phyloP scores from a whole-genome alignment of 2,329 filamentous ascomycete species.

The Cladosporium sp. region DNA sequence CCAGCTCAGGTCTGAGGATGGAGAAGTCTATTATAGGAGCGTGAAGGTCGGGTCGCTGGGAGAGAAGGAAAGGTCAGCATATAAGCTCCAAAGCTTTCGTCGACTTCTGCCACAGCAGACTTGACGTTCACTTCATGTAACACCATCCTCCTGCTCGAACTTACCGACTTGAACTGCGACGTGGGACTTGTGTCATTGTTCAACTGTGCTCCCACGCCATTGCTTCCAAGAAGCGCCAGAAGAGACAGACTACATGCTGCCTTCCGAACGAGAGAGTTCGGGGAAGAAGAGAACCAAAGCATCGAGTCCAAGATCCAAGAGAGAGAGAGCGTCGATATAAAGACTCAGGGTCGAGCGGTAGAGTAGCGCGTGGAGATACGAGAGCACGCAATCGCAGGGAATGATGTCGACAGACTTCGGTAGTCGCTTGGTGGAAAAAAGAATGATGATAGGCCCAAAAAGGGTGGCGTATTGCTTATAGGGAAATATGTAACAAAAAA shows the following conservation, averaged over 20 bases:
- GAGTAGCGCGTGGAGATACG: background rate
- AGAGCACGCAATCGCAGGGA: slow-evolving; percentile 12
- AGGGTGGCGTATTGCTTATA: no score
- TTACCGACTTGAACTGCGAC: slow-evolving; percentile 33
- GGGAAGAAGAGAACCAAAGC: slow-evolving; percentile 5
- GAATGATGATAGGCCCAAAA: no score
- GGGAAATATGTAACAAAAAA: no score
- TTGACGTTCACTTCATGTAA: no score
- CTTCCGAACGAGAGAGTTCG: background rate
- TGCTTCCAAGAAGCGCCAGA: slow-evolving; percentile 3
- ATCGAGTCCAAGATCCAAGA: slow-evolving; percentile 3
- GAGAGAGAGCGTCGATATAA: background rate
- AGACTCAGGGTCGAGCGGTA: background rate
- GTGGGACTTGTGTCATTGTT: slow-evolving; percentile 34
- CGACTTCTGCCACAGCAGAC: no score
- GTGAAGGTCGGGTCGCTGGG: slow-evolving; percentile 37
- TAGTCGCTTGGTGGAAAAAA: no score
- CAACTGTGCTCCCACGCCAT: slow-evolving; percentile 20
- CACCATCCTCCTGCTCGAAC: no score
- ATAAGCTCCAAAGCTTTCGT: background rate
- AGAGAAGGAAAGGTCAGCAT: slow-evolving; percentile 16
- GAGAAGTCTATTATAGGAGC: slow-evolving; percentile 33
- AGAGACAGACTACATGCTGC: slow-evolving; percentile 7
- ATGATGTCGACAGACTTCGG: slow-evolving; percentile 4
- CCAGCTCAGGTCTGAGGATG: slow-evolving; percentile 31